These are phyloP conservation scores for Monosporascus sp. DNA, from an alignment of 2,329 filamentous ascomycete species.

Conservation along the genomic window DNA sequence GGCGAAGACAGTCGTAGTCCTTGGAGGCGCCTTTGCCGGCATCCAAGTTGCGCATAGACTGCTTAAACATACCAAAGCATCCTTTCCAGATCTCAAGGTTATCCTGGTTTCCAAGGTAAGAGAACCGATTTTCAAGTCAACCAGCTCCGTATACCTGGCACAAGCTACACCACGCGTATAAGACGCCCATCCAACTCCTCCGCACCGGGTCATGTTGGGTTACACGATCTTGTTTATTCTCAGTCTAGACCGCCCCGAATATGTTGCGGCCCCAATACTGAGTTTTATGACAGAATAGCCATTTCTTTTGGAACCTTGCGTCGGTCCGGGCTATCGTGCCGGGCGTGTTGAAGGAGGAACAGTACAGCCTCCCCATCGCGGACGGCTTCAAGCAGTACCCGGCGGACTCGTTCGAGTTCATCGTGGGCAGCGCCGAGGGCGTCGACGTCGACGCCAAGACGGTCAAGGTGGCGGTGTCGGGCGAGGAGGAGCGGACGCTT, in stretches of 20 bases:
- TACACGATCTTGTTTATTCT: no score
- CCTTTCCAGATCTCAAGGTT: conserved; percentile 45
- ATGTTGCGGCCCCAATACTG: not conserved
- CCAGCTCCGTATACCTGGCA: no score
- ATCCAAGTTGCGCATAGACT: conserved; percentile 50
- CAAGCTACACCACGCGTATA: no score
- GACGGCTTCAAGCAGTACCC: conserved; percentile 47
- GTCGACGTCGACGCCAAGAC: conserved; percentile 36
- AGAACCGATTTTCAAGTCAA: no score
- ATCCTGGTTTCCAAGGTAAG: conserved; percentile 51
- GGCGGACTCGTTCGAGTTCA: conserved; percentile 42
- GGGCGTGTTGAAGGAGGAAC: conserved; percentile 41
- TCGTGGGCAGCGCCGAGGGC: conserved; percentile 43
- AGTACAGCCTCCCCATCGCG: conserved; percentile 46
- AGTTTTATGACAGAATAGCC: conserved; percentile 39
- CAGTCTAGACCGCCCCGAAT: not conserved
- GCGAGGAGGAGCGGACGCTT: conserved; percentile 27
- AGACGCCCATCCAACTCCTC: no score
- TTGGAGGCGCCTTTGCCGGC: conserved; percentile 51
- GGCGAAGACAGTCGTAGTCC: conserved; percentile 48
- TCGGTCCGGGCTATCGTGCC: conserved; percentile 52
- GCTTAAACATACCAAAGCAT: conserved; percentile 45
- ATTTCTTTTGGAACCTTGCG: conserved; percentile 57
- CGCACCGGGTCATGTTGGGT: no score
- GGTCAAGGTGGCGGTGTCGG: conserved; percentile 34